Conservation (phyloP, 768 basidiomycete species). For the Chalciporus sphaerocephalus region DNA sequence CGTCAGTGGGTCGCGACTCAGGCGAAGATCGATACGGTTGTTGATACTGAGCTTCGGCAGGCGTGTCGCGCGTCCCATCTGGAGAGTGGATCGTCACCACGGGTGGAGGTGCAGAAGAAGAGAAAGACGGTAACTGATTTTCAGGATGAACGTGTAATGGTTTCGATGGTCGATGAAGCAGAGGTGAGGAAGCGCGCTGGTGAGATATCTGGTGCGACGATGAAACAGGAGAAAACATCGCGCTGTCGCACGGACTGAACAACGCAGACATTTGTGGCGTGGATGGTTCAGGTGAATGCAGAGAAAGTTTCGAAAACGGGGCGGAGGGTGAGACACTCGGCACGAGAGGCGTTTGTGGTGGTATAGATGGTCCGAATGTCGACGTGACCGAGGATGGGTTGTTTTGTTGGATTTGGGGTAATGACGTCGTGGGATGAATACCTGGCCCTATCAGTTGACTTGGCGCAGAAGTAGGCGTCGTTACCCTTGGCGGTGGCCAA, state of each 20-base stretch:
- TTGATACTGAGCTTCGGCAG: slow-evolving; percentile 21
- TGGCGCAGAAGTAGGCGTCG: slow-evolving; percentile 3
- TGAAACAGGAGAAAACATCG: not conserved
- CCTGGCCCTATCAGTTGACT: slow-evolving; percentile 9
- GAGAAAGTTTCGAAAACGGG: slow-evolving; percentile 50
- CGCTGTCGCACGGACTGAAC: slow-evolving; percentile 8
- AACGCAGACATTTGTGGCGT: slow-evolving; percentile 10
- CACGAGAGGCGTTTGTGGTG: not conserved
- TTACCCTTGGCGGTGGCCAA: slow-evolving; percentile 9
- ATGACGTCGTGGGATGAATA: not conserved
- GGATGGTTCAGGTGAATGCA: slow-evolving; percentile 35
- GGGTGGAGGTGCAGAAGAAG: slow-evolving; percentile 7
- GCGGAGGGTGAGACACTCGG: slow-evolving; percentile 40
- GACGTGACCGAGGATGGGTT: slow-evolving; percentile 2
- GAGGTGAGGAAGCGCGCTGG: slow-evolving; percentile 9
- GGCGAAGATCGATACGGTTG: slow-evolving; percentile 16
- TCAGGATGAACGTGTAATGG: slow-evolving; percentile 27
- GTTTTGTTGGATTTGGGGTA: not conserved
- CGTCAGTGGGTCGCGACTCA: slow-evolving; percentile 3
- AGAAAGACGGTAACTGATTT: slow-evolving; percentile 11
- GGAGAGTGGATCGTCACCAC: slow-evolving; percentile 6
- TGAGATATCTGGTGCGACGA: not conserved
- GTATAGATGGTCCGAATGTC: not conserved
- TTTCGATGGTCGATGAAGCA: slow-evolving; percentile 21
- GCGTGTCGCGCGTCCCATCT: slow-evolving; percentile 20